These are phyloP conservation scores for Phlebiopsis flavidoalba DNA, from an alignment of 768 basidiomycete species.

Conservation along the genomic window DNA sequence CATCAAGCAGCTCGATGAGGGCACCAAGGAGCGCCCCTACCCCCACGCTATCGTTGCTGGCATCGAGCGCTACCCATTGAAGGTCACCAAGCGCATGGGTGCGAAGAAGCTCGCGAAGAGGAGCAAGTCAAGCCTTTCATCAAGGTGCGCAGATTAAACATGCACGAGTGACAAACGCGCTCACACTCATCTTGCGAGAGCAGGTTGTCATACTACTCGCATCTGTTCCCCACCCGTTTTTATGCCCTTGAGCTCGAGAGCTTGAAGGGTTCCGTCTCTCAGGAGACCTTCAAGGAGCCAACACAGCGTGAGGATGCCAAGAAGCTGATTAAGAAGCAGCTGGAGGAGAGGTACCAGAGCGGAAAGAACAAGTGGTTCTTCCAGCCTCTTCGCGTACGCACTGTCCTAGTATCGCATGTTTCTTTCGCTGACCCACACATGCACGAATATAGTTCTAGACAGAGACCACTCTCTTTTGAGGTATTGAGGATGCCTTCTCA, in stretches of 20 bases:
- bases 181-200: background rate
- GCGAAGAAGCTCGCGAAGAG: constrained; percentile 89
- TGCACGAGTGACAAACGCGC: background rate
- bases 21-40: constrained; percentile 93
- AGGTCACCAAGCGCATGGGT: constrained; percentile 97
- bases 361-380: constrained; percentile 99
- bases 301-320: constrained; percentile 92
- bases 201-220: constrained; percentile 96
- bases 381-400: constrained; percentile 68
- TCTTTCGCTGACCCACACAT: background rate
- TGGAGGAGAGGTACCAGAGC: constrained; percentile 90
- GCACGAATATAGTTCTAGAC: constrained; percentile 27
- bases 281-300: constrained; percentile 97
- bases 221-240: constrained; percentile 98
- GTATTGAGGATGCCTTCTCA: constrained; percentile 18
- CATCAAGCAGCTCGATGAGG: constrained; percentile 96
- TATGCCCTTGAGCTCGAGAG: constrained; percentile 96
- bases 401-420: constrained; percentile 12
- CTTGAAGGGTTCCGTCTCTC: constrained; percentile 78
- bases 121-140: constrained; percentile 99
- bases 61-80: constrained; percentile 95
- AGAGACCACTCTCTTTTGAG: constrained; percentile 7
- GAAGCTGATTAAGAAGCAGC: constrained; percentile 92
- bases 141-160: constrained; percentile 59
- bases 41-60: constrained; percentile 98